Base-by-base conservation (phyloP, 2,329 filamentous ascomycete genomes). In the Stenocarpella maydis region DNA sequence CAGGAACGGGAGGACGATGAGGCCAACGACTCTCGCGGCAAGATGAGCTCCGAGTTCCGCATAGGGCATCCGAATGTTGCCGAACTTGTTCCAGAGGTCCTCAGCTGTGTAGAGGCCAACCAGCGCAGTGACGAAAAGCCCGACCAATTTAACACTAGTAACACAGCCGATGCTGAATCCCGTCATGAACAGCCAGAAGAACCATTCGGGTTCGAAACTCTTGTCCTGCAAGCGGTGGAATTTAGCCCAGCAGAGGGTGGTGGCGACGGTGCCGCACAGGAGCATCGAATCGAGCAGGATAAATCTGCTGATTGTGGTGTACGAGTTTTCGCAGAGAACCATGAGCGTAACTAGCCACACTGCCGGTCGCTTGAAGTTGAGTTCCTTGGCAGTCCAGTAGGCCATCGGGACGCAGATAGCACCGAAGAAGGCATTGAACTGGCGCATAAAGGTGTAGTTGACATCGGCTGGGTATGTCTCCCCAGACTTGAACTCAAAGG, bases 251-350 rank as follows among this genome's bases (percentile, higher is more conserved):
- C 95, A 98, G 76, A 98, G 90, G 72, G 97, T 92, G 7, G 96
- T 99, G 19, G 94, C 95, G 75, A 98, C 96, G n/a, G 97, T 99
- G 78, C 97, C 98, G 84, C 95, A 98, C 47, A 99, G 88, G 64
- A 99, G 88, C 96, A 99, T 99, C 0, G 96, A 98, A 81, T 99
- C 96, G 76, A 99, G 90, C 28, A 99, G 90, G 76, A 99, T 98
- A 80, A 99, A 99, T 71, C 96, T 90, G 82, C 95, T 98, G 81
- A 99, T 99, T 39, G 97, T 98, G 60, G 96, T 97, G 84, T 98
- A 99, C 64, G 96, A 98, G 85, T 99, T 99, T 82, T 99, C 96
- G 85, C 94, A 99, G 50, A 99, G 89, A 53, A 99, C 95, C 93
- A 98, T 98, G 75, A 98, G 85, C 24, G 95, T 96, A 69, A 98